Conservation (phyloP, 2,329 filamentous ascomycete species). For the Calonectria fujianensis region DNA sequence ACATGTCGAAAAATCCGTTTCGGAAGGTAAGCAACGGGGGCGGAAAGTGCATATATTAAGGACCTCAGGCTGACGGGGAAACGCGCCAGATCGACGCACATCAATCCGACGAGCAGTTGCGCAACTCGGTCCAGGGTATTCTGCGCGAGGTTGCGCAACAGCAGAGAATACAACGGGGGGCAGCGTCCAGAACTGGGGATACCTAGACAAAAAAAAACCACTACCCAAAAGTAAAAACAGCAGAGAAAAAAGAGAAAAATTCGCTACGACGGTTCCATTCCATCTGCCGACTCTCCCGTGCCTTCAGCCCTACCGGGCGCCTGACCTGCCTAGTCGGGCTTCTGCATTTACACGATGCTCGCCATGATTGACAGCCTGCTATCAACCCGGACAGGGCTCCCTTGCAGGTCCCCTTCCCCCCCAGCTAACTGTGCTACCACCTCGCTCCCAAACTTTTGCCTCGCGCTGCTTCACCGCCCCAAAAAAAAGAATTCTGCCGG, state of each 20-base stretch:
- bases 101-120: neutral
- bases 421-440: neutral
- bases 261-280: neutral
- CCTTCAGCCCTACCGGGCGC: slow-evolving; percentile 20
- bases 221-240: neutral
- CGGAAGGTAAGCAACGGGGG: slow-evolving; percentile 21
- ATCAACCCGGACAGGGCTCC: slow-evolving; percentile 24
- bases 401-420: neutral
- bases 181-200: neutral
- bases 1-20: slow-evolving; percentile 36
- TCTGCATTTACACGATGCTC: slow-evolving; percentile 19
- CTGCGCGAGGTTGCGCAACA: slow-evolving; percentile 18
- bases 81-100: slow-evolving; percentile 21
- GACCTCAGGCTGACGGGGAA: slow-evolving; percentile 6
- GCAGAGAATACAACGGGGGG: neutral
- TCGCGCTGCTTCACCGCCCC: slow-evolving; percentile 46
- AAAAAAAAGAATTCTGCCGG: slow-evolving; percentile 51
- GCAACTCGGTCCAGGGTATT: slow-evolving; percentile 6
- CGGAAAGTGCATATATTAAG: neutral
- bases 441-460: neutral
- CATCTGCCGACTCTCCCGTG: neutral
- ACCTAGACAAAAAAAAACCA: neutral
- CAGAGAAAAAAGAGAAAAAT: neutral
- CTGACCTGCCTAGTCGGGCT: slow-evolving; percentile 18
- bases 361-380: slow-evolving; percentile 12